A percentile compares a stretch with the other conserved stretches of the same genome.
These are phyloP conservation scores for Aspergillus spinulosporus DNA, from an alignment of 2,329 filamentous ascomycete genomes.

Conservation along the genomic window DNA sequence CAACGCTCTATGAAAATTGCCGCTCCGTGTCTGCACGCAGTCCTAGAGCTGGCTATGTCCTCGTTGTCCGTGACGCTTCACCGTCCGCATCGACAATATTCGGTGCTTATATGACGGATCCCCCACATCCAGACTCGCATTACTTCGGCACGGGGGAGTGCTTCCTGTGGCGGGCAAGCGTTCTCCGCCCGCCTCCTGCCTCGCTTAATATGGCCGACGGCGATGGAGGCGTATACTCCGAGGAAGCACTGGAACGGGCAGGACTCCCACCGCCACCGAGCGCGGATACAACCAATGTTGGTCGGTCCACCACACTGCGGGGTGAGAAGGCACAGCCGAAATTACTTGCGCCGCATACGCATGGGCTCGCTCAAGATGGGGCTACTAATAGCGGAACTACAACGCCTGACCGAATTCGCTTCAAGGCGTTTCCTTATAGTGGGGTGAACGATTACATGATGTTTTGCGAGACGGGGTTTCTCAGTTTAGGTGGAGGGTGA, in stretches of 20 bases:
- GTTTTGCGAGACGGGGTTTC: conserved; percentile 79
- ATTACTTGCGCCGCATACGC: conserved; percentile 24
- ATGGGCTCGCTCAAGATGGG: conserved; percentile 13
- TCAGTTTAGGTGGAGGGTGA: conserved; percentile 80
- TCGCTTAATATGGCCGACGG: conserved; percentile 12
- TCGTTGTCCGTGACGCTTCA: conserved; percentile 75
- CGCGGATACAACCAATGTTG: conserved; percentile 62
- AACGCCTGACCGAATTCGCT: conserved; percentile 75
- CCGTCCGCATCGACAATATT: conserved; percentile 59
- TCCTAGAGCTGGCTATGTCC: conserved; percentile 78
- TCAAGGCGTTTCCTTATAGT: conserved; percentile 96
- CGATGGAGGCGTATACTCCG: conserved; percentile 24
- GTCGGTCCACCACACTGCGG: conserved; percentile 60
- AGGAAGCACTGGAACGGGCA: conserved; percentile 50
- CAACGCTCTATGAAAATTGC: conserved; percentile 81
- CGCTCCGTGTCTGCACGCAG: conserved; percentile 64
- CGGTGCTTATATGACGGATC: conserved; percentile 89
- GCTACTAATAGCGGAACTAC: conserved; percentile 48
- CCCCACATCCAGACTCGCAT: conserved; percentile 74
- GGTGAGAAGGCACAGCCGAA: conserved; percentile 35
- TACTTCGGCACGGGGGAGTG: conserved; percentile 98
- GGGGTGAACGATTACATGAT: conserved; percentile 97
- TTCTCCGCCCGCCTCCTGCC: conserved; percentile 51
- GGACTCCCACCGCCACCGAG: conserved; percentile 69
- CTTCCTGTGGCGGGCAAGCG: conserved; percentile 79